phyloP scores from a whole-genome alignment of 2,329 filamentous ascomycete genomes.

The Cytospora chrysosperma region DNA sequence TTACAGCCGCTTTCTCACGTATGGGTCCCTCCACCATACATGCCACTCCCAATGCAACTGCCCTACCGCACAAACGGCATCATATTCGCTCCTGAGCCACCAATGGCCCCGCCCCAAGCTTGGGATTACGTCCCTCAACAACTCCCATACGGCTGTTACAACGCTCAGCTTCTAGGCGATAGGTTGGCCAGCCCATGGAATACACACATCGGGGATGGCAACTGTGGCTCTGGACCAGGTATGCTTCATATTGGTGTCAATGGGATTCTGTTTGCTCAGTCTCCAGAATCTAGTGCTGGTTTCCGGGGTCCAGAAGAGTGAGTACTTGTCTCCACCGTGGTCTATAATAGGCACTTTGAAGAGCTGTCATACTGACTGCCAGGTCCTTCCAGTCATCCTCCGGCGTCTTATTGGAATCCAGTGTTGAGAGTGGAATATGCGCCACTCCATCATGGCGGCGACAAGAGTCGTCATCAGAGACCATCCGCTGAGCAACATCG shows the following conservation, averaged over 20 bases:
- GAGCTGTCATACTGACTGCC: background rate
- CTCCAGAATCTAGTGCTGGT: background rate
- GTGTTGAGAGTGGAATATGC: background rate
- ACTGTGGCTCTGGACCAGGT: background rate
- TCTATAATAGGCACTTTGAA: too few species aligned
- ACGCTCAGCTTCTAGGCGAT: background rate
- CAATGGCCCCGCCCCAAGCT: background rate
- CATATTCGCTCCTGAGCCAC: background rate
- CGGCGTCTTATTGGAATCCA: background rate
- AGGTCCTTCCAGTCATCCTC: background rate
- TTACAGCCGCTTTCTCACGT: background rate
- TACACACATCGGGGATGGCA: background rate
- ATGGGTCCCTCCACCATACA: background rate
- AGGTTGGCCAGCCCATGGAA: background rate
- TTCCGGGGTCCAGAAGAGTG: background rate
- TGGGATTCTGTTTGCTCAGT: background rate
- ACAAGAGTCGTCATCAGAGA: background rate
- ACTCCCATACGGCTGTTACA: background rate
- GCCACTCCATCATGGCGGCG: too few species aligned
- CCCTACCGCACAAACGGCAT: background rate
- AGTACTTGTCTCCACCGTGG: background rate
- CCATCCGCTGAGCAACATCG: background rate
- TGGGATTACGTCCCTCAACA: background rate
- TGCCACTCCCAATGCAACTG: background rate
- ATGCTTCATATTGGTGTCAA: background rate